Base-by-base conservation (phyloP, 2,329 filamentous ascomycete species). In the Stagonosporopsis vannaccii region DNA sequence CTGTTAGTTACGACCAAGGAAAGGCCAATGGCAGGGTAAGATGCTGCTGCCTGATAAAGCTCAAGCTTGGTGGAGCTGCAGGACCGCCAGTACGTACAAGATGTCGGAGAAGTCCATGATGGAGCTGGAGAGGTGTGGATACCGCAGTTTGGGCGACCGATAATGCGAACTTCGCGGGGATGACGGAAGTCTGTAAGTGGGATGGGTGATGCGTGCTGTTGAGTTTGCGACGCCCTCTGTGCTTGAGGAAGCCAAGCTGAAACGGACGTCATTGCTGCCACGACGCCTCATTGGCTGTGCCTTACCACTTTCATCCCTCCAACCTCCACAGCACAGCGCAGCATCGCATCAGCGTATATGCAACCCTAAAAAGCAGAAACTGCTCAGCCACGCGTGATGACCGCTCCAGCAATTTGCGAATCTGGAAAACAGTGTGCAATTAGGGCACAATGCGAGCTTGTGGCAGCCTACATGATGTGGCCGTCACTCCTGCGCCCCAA, bases 61-160 rank as follows among this genome's bases (percentile, higher is more conserved):
- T 58, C 44, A 23, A 54, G 50, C 28, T 61, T 41, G 49, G 26
- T 56, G 15, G 25, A 62, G 51, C 51, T 56, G 23, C 19, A 42
- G 37, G 33, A 40, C 51, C 36, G 49, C 52, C 52, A 25, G 44
- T 61, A 84, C 90, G 81, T 84, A 96, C 92, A 96, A 96, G 77
- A 88, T 88, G 80, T 96, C 92, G 62, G 91, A 94, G 82, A 92
- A 91, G 79, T 97, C 92, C 92, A 97, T 96, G 70, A 66, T 62
- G 60, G 68, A 58, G 56, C 61, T 61, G 47, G 65, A 65, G 54
- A 73, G 69, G 51, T 71, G 68, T 68, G 70, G 67, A 62, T 69
- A 72, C 63, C 70, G 68, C 70, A 72, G 52, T 71, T 72, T 69
- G 60, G n/a, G n/a, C 67, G 48, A 56, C 43, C 33, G 47, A 23